Conservation (phyloP, 257 asterid genomes). For the Solanum corneliomulleri region DNA sequence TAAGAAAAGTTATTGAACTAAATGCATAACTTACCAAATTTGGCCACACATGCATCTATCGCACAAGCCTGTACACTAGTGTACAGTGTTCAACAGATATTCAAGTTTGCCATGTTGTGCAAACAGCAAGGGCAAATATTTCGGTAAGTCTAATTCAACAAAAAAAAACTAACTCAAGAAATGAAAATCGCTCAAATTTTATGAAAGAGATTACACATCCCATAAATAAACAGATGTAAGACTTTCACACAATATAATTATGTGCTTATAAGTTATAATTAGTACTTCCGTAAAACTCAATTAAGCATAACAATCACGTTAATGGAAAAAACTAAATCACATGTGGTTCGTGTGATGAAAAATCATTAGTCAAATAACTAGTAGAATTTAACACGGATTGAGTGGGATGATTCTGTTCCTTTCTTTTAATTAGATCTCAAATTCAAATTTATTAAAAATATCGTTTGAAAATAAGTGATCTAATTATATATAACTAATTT, state of each 20-base stretch:
- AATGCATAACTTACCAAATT: background rate
- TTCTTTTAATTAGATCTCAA: too few relatives aligned
- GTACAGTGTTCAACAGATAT: background rate
- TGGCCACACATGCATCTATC: background rate
- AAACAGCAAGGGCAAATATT: background rate
- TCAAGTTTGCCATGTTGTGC: background rate
- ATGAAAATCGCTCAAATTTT: background rate
- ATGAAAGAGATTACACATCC: background rate
- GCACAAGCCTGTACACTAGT: background rate
- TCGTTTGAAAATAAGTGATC: too few relatives aligned
- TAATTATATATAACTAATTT: too few relatives aligned
- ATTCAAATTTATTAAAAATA: too few relatives aligned
- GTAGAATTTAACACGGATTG: background rate
- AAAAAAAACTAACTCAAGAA: background rate
- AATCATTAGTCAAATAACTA: background rate
- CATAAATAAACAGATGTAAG: background rate
- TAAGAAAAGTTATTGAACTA: background rate
- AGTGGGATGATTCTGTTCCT: background rate
- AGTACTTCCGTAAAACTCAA: background rate
- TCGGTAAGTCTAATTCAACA: background rate
- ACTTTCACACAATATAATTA: background rate
- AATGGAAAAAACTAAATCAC: background rate
- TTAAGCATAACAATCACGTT: background rate
- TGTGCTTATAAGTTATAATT: background rate
- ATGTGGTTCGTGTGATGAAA: background rate